Base-by-base conservation (phyloP, 345 rosid genomes). In the Eucalyptus pauciflora region DNA sequence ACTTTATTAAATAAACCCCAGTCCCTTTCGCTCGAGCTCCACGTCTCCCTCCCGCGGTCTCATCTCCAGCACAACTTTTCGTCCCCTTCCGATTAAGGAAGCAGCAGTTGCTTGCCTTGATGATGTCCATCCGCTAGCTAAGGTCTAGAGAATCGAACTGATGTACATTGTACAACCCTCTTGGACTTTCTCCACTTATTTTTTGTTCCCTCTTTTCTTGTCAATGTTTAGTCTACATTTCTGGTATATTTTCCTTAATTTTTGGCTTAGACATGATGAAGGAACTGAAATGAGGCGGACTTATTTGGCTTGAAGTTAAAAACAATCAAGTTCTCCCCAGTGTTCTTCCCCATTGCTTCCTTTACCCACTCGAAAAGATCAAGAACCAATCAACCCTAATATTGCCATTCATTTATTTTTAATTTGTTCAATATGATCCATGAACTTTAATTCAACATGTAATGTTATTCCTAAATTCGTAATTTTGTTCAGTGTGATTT, bases 401-500 rank as follows among this genome's bases (percentile, higher is more conserved):
- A 52, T 52, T 20, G 5, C 1, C 0, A 24, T 56, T 1, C 6
- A 9, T 4, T 2, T 27, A 27, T 27, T 27, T 3, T 60, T 60
- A 60, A 27, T 60, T 27, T 25, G 0, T 60, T 60, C 0, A 60
- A 13, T 60, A 27, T 12, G 7, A 0, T 12, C 0, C 2, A 0
- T 12, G 0, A 62, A 27, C 0, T 4, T 56, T 56, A 24, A 0
- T 3, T 56, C 29, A 56, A 56, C 1, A 56, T 56, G 0, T 0
- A 52, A 3, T 2, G 0, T 20, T 1, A 56, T 24, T 0, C 0
- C 0, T 24, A 24, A 56, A 56, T 4, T 56, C 0, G 0, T 52
- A 1, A 52, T 52, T 20, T 52, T 52, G 2, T 52, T 52, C 2
- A 18, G 0, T 18, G 2, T 52, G 0, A 0, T 18, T 2, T 3